A percentile compares a stretch with the other conserved stretches of the same genome.
These are phyloP conservation scores for Amyloporia xantha DNA, from an alignment of 768 basidiomycete species.

Conservation along the genomic window DNA sequence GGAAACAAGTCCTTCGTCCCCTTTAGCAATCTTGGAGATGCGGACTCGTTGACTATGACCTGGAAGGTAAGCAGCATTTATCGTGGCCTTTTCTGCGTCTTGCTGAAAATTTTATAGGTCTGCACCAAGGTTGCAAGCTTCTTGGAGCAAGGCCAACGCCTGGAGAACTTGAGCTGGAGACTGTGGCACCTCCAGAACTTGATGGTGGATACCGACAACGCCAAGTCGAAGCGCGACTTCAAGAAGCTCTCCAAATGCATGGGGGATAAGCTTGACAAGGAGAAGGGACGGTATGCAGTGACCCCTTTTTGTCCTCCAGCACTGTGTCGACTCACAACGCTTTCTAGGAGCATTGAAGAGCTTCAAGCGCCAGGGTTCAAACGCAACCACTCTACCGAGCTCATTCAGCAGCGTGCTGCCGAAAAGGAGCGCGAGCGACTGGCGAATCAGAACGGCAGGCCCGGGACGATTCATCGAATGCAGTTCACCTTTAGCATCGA, in stretches of 20 bases:
- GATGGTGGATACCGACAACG: conserved; percentile 88
- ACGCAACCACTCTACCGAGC: conserved; percentile 71
- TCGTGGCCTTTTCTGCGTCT: conserved; percentile 1
- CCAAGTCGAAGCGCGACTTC: conserved; percentile 84
- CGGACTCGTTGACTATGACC: conserved; percentile 80
- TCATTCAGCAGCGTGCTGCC: conserved; percentile 72
- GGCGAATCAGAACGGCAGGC: conserved; percentile 48
- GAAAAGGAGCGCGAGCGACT: conserved; percentile 80
- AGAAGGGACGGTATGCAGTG: conserved; percentile 73
- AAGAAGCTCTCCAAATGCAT: conserved; percentile 83
- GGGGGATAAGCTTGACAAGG: conserved; percentile 90
- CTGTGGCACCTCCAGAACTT: conserved; percentile 90
- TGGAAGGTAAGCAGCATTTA: conserved; percentile 61
- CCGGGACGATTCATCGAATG: conserved; percentile 80
- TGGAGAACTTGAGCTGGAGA: conserved; percentile 90
- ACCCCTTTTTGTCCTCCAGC: background rate
- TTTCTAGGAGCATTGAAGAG: conserved; percentile 72
- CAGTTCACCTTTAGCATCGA: conserved; percentile 87
- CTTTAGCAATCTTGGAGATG: conserved; percentile 82
- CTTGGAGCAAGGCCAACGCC: conserved; percentile 85
- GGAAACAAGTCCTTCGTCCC: conserved; percentile 95
- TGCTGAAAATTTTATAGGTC: conserved; percentile 39
- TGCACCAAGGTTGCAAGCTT: conserved; percentile 88
- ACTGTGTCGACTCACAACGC: conserved; percentile 2
- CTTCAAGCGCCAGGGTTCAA: conserved; percentile 80